Base-by-base conservation (phyloP, 2,329 filamentous ascomycete species). In the Colletotrichum chlorophyti region DNA sequence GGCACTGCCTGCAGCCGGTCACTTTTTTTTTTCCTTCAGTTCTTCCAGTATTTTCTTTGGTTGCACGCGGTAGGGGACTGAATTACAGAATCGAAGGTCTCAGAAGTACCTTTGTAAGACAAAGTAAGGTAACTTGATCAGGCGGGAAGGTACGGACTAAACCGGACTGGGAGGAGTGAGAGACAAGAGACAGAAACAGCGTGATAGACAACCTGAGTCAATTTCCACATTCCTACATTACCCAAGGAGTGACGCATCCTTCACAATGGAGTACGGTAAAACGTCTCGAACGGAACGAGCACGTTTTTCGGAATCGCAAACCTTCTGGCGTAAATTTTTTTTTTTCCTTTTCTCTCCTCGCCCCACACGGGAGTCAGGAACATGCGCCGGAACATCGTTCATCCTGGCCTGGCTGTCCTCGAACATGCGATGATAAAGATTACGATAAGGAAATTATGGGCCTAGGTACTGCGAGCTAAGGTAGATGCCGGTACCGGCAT, bases 261-360 rank as follows among this genome's bases (percentile, higher is more conserved):
- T n/a, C n/a, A n/a, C n/a, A n/a, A n/a, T n/a, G n/a, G n/a, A n/a
- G n/a, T n/a, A n/a, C n/a, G n/a, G n/a, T n/a, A n/a, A n/a, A n/a
- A n/a, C n/a, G n/a, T n/a, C n/a, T n/a, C n/a, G n/a, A n/a, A n/a
- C n/a, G n/a, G n/a, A n/a, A n/a, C n/a, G 10, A 43, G 55, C 49
- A 50, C 50, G 55, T 58, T 58, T 58, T 54, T 54, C 55, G 50
- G 50, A 58, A 58, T 54, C 24, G 29, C 42, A 41, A 48, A 37
- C 50, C 50, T 29, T 26, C 50, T 48, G 41, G 55, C 50, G 49
- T 42, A 57, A 42, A 45, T 41, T 41, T 41, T 52, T 41, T 47
- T 58, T 48, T 32, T 17, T 19, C 12, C 37, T 23, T 12, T 26
- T 40, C 14, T 23, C 26, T 15, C 24, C 23, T 41, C 45, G 40